A percentile compares a stretch with the other conserved stretches of the same genome.
Conservation (phyloP, 352 stramenopile species). For the Achlya hypogyna region DNA sequence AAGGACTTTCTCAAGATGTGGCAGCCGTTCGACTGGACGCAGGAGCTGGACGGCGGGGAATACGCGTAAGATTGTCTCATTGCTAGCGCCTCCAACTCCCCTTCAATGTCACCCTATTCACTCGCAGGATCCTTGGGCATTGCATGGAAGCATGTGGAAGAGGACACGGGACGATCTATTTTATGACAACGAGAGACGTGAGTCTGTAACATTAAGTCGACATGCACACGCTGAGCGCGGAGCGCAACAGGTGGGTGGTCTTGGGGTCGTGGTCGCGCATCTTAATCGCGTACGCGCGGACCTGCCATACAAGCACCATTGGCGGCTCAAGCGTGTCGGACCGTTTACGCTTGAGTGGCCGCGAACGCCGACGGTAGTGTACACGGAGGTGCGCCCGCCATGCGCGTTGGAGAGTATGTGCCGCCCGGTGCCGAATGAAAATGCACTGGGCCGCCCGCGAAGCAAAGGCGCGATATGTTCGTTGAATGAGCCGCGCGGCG, state of each 20-base stretch:
- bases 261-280: too few species aligned
- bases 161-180: background rate
- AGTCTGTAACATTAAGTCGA: background rate
- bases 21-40: constrained; percentile 64
- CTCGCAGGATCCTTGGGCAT: too few species aligned
- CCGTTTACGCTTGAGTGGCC: constrained; percentile 14
- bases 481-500: background rate
- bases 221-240: background rate
- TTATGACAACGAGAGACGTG: background rate
- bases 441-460: background rate
- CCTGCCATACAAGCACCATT: background rate
- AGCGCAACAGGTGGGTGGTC: background rate
- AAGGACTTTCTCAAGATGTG: constrained; percentile 53
- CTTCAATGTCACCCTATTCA: too few species aligned
- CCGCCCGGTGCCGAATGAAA: constrained; percentile 7
- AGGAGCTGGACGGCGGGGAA: constrained; percentile 45
- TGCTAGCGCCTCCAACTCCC: too few species aligned
- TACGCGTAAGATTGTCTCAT: constrained; percentile 28
- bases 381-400: background rate
- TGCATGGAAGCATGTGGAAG: too few species aligned
- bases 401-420: background rate
- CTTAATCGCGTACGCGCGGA: background rate
- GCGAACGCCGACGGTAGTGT: background rate
- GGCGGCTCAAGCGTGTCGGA: background rate
- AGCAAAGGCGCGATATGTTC: background rate